Percentiles rank a stretch among this genome's conserved stretches.
Evolutionary conservation across 345 rosid genomes (phyloP).

Genomic region (Eutrema heterophyllum): DNA sequence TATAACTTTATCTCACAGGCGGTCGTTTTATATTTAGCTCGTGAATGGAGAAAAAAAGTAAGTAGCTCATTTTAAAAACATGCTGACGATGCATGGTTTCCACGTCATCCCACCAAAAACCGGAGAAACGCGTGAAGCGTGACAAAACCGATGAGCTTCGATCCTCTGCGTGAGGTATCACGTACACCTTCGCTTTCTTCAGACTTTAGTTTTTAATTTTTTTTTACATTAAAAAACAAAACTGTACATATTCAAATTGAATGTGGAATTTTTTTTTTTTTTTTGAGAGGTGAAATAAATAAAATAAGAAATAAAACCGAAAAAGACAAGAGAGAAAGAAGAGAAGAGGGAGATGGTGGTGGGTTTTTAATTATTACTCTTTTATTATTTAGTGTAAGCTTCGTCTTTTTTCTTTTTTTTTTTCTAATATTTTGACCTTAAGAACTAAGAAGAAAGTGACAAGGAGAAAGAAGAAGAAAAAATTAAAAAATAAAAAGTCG

Average conservation of each 20-base stretch:
- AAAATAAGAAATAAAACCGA: not conserved
- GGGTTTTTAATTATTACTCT: conserved; percentile 26
- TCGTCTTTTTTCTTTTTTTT: conserved; percentile 24
- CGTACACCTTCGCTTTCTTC: conserved; percentile 28
- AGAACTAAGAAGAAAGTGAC: conserved; percentile 20
- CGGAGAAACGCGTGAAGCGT: conserved; percentile 47
- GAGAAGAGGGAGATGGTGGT: conserved; percentile 11
- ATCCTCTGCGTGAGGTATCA: not conserved
- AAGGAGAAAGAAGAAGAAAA: not conserved
- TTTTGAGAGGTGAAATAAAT: not conserved
- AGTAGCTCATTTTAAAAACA: conserved; percentile 23
- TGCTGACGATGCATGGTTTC: conserved; percentile 45
- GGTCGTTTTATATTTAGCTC: conserved; percentile 15
- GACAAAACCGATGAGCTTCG: conserved; percentile 32
- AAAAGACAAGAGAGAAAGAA: conserved; percentile 14
- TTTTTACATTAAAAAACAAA: not conserved
- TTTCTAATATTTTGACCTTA: conserved; percentile 29
- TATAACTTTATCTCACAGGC: conserved; percentile 18
- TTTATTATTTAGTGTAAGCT: conserved; percentile 17
- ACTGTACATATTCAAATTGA: conserved; percentile 20
- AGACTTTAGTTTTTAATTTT: not conserved
- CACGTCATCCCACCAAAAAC: conserved; percentile 53
- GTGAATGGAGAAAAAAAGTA: conserved; percentile 28
- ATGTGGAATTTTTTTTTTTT: conserved; percentile 10
- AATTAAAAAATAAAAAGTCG: conserved; percentile 10